phyloP scores from a whole-genome alignment of 768 basidiomycete species.

The Coprinopsis strossmayeri region DNA sequence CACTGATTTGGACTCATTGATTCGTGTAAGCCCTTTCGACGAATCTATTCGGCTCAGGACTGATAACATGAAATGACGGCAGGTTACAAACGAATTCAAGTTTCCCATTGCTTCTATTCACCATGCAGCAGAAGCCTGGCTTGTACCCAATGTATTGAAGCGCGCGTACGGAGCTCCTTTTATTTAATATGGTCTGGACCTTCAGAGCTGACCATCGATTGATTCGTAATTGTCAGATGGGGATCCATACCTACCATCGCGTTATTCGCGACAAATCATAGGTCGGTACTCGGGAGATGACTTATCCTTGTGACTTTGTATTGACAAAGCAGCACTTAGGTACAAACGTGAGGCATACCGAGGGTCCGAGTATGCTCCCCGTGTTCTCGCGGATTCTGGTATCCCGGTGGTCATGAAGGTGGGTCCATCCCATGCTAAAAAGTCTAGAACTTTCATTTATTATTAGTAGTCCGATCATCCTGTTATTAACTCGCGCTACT shows the following conservation, averaged over 20 bases:
- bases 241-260: constrained; percentile 66
- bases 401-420: constrained; percentile 79
- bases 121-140: constrained; percentile 84
- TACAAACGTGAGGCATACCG: constrained; percentile 53
- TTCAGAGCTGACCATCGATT: constrained; percentile 9
- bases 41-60: background rate
- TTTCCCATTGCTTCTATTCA: constrained; percentile 80
- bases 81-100: constrained; percentile 89
- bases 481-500: constrained; percentile 55
- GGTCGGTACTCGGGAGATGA: no score
- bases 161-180: constrained; percentile 40
- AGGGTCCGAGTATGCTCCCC: constrained; percentile 72
- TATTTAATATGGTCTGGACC: constrained; percentile 7
- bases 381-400: constrained; percentile 65
- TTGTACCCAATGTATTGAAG: constrained; percentile 81
- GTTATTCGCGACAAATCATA: constrained; percentile 72
- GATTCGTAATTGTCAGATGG: constrained; percentile 22
- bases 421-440: no score
- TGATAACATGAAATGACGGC: background rate
- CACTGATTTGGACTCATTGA: constrained; percentile 64
- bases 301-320: no score
- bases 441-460: no score
- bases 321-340: constrained; percentile 22
- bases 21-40: constrained; percentile 45
- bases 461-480: constrained; percentile 47